phyloP scores from a whole-genome alignment of 1,284 basidiomycete species.

The Schizophyllum amplum region DNA sequence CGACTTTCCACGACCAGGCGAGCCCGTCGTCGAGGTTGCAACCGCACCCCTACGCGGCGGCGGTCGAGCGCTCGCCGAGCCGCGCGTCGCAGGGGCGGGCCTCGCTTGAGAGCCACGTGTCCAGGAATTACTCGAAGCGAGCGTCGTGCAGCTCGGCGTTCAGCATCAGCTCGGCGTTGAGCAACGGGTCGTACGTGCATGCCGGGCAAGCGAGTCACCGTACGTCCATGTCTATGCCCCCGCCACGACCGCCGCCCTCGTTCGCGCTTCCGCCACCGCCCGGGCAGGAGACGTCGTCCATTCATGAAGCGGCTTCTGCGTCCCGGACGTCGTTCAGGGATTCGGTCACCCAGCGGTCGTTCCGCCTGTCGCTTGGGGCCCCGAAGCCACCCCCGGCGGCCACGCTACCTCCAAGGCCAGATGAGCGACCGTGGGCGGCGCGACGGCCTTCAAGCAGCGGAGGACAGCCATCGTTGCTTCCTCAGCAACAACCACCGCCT shows the following conservation, averaged over 20 bases:
- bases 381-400: slow-evolving; percentile 12
- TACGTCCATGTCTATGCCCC: slow-evolving; percentile 9
- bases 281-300: slow-evolving; percentile 3
- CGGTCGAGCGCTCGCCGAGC: slow-evolving; percentile 7
- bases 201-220: not conserved
- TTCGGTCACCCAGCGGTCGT: slow-evolving; percentile 7
- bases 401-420: slow-evolving; percentile 11
- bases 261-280: slow-evolving; percentile 13
- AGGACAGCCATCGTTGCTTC: not conserved
- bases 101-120: not conserved
- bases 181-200: too few relatives aligned
- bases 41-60: slow-evolving; percentile 12
- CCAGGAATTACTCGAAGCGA: not conserved
- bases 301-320: not conserved
- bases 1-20: not conserved
- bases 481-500: slow-evolving; percentile 9
- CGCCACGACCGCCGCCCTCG: slow-evolving; percentile 12
- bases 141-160: not conserved
- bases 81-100: not conserved
- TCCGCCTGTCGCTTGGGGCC: slow-evolving; percentile 13
- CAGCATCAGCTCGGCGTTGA: not conserved
- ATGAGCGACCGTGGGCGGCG: slow-evolving; percentile 3
- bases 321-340: slow-evolving; percentile 7
- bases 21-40: not conserved
- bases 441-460: not conserved